phyloP scores from a whole-genome alignment of 345 rosid species.

The Aquilaria malaccensis region DNA sequence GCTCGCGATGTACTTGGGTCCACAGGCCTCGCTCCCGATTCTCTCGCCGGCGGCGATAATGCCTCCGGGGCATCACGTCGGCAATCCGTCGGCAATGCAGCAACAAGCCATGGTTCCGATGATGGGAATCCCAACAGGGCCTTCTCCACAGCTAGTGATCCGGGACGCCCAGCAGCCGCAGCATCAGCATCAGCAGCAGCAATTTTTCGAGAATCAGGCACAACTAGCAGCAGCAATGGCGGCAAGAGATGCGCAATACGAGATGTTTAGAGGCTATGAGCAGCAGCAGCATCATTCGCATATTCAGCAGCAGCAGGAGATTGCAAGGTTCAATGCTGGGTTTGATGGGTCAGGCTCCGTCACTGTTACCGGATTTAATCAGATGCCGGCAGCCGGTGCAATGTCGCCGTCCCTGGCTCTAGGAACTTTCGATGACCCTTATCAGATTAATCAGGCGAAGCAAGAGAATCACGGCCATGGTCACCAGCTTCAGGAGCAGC shows the following conservation, averaged over 20 bases:
- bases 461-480: conserved; percentile 23
- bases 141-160: conserved; percentile 25
- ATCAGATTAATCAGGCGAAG: conserved; percentile 39
- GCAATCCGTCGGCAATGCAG: conserved; percentile 26
- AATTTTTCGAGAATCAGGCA: conserved; percentile 54
- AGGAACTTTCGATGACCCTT: conserved; percentile 46
- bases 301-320: conserved; percentile 38
- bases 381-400: conserved; percentile 17
- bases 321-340: conserved; percentile 32
- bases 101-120: conserved; percentile 31
- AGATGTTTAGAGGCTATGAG: conserved; percentile 49
- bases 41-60: conserved; percentile 23
- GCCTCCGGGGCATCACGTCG: conserved; percentile 23
- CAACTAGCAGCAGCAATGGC: conserved; percentile 44
- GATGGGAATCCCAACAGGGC: conserved; percentile 41
- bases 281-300: conserved; percentile 20
- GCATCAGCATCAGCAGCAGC: conserved; percentile 37
- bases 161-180: conserved; percentile 30
- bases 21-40: conserved; percentile 42
- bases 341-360: conserved; percentile 32
- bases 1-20: conserved; percentile 41
- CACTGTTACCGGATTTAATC: conserved; percentile 35
- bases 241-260: conserved; percentile 48
- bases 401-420: conserved; percentile 50
- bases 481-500: conserved; percentile 42